Evolutionary conservation across 306 rosid species (phyloP).

Genomic region (Prunus padus): DNA sequence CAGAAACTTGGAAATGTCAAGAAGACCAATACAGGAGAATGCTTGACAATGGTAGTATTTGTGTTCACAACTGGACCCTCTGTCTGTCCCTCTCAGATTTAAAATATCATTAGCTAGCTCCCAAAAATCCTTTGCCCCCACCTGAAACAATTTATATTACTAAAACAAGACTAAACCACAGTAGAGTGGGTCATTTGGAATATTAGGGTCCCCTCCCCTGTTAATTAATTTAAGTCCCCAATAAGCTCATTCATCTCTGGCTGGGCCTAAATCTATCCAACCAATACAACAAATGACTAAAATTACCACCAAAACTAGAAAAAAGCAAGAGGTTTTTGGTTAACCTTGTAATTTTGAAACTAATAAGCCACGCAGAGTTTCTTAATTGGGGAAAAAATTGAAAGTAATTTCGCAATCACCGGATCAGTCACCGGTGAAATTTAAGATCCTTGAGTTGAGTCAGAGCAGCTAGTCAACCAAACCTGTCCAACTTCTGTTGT

Average conservation of each 20-base stretch:
- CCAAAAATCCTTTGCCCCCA: background rate
- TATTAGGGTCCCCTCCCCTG: background rate
- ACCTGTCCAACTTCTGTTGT: conserved; percentile 23
- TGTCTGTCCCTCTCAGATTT: background rate
- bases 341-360: background rate
- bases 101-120: background rate
- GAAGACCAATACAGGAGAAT: background rate
- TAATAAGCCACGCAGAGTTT: background rate
- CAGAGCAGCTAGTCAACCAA: conserved; percentile 37
- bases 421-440: conserved; percentile 28
- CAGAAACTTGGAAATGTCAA: no score
- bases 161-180: no score
- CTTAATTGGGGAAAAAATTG: background rate
- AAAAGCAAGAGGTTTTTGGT: background rate
- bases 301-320: background rate
- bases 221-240: background rate
- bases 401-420: conserved; percentile 37
- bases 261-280: background rate
- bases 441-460: background rate
- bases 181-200: background rate
- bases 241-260: background rate
- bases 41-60: background rate
- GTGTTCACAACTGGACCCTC: no score
- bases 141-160: background rate
- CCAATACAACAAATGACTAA: conserved; percentile 4